Conservation (phyloP, 495 filamentous ascomycete species). For the Niebla homalea region DNA sequence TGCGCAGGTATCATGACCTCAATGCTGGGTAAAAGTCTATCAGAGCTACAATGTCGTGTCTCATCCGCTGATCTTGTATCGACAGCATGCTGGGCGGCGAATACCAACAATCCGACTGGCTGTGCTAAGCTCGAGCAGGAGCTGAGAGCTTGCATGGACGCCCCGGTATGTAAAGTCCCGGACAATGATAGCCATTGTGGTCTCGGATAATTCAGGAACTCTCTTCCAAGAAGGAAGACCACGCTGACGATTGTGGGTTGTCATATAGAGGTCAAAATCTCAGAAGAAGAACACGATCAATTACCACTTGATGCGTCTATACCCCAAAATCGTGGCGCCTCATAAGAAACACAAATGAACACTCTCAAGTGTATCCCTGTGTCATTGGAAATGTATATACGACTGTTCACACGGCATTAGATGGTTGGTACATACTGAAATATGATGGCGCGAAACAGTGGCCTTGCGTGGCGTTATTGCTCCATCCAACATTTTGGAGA, state of each 20-base stretch:
- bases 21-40: conserved; percentile 62
- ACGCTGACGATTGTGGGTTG: not conserved
- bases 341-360: conserved; percentile 48
- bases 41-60: not conserved
- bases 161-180: conserved; percentile 55
- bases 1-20: conserved; percentile 77
- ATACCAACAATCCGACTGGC: conserved; percentile 57
- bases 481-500: too few relatives aligned
- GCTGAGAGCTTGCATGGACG: conserved; percentile 88
- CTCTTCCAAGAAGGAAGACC: too few relatives aligned
- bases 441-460: too few relatives aligned
- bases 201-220: conserved; percentile 8
- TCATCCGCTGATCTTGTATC: conserved; percentile 1
- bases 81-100: conserved; percentile 88
- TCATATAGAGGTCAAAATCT: conserved; percentile 44
- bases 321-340: conserved; percentile 59
- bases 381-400: too few relatives aligned
- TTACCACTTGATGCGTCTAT: conserved; percentile 81
- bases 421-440: too few relatives aligned
- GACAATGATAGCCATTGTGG: too few relatives aligned
- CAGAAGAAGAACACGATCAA: conserved; percentile 79
- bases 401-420: too few relatives aligned
- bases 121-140: conserved; percentile 72
- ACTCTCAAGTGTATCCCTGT: not conserved
- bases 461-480: too few relatives aligned